Evolutionary conservation across 2,329 filamentous ascomycete genomes (phyloP), one percentile per base, ranked within the genome.

Genomic region (Zymoseptoria tritici): DNA sequence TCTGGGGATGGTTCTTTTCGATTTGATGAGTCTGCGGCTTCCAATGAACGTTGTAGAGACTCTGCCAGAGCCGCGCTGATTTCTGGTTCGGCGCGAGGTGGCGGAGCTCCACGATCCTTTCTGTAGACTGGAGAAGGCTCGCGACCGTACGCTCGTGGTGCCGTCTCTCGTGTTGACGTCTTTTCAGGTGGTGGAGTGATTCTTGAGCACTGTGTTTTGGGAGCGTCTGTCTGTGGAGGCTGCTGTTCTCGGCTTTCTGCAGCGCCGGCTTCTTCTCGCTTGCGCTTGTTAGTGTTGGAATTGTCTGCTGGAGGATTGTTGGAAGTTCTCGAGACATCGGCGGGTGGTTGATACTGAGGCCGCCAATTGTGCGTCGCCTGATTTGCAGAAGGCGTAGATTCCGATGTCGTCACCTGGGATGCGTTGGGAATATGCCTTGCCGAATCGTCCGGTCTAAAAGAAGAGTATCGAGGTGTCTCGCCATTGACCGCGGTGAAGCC

Each of bases 61-160:
- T 83, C 80, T 16, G 76, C 79, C 49, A 83, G 68, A 55, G 79
- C 79, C 56, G 79, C 64, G 49, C 62, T 63, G 24, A 65, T 62
- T 60, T 70, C 67, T 54, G 66, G 64, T 20, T 61, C 60, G 21
- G 68, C 61, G 19, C 57, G 61, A 21, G 66, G 66, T 22, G 63
- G 62, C 20, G 65, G 64, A 11, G 60, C 57, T 9, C 56, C 55
- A 19, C 49, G 57, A 24, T 61, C 54, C 19, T 16, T 53, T 49
- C 55, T 54, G 4, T 22, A 52, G 13, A 56, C 57, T 2, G 67
- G 66, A n/a, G 67, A 65, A 4, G 54, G 61, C 36, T 62, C 61
- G 2, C 65, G 51, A 9, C 26, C 51, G 22, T 53, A 53, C 16
- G 22, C 6, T 9, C 51, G 13, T 21, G 51, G 19, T 65, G 42